Base-by-base conservation (phyloP, 805 yeast species). In the Tetrapisispora taiwanensis region DNA sequence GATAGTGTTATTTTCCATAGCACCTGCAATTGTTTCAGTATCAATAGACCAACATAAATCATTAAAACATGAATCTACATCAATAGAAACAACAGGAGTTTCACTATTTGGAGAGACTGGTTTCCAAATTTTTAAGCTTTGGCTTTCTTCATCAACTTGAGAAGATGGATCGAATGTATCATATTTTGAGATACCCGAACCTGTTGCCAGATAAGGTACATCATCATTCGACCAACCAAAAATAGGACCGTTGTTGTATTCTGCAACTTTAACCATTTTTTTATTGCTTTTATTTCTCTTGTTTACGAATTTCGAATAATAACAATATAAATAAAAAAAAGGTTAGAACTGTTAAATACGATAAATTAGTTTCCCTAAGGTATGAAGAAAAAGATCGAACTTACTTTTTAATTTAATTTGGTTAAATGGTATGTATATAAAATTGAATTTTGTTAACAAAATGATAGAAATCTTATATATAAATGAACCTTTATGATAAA, bases 191-290 rank as follows among this genome's bases (percentile, higher is more conserved):
- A 10, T 8, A 14, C 86, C 84, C 0, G 96, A 83, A 18, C 95
- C 97, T 1, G 95, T 78, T 18, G 88, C 97, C 52, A 92, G 60
- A 43, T 76, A 65, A 17, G 97, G 97, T 47, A 78, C 66, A 41
- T 63, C 62, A 52, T 78, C 84, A 51, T 80, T 76, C 37, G 95
- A 85, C 97, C 97, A 90, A 37, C 97, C 94, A 68, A 92, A 87
- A 13, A 95, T 80, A 42, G 96, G 88, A 13, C 96, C 84, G 53
- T 87, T 75, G 49, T 77, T 72, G 58, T 86, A 78, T 65, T 89
- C 96, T 62, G 79, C 78, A 52, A 92, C 72, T 66, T 85, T 87
- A 55, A 87, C 90, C 89, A 82, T 81, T 18, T 14, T 20, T 27
- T 13, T n/a, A n/a, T n/a, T 13, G 7, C 8, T 18, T 34, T 9